These are phyloP conservation scores for Oxyria digyna DNA, from an alignment of 148 eudicot species.

Conservation along the genomic window DNA sequence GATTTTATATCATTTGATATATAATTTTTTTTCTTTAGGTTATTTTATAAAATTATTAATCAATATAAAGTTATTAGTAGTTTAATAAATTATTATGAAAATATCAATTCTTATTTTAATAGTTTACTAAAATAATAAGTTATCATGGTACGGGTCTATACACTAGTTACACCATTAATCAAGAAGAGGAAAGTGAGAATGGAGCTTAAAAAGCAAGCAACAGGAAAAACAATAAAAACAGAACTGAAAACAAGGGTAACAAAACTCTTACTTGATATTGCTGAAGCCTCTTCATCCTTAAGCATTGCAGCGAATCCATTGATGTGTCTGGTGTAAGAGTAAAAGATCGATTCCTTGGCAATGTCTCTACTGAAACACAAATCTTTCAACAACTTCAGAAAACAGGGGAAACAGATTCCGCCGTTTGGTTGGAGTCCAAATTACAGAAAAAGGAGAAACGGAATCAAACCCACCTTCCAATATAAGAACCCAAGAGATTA, in stretches of 20 bases:
- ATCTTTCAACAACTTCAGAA: neutral
- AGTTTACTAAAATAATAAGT: too few relatives aligned
- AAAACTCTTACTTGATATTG: conserved; percentile 31
- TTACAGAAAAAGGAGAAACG: neutral
- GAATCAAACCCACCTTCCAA: conserved; percentile 37
- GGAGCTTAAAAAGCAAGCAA: neutral
- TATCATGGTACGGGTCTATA: too few relatives aligned
- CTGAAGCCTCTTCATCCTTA: conserved; percentile 42
- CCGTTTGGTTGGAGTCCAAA: neutral
- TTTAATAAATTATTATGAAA: too few relatives aligned
- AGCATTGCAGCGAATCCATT: conserved; percentile 67
- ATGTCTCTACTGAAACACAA: conserved; percentile 17
- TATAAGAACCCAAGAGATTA: conserved; percentile 35
- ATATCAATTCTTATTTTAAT: too few relatives aligned
- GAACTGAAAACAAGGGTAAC: neutral
- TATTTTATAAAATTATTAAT: too few relatives aligned
- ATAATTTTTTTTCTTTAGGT: too few relatives aligned
- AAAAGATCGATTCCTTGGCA: conserved; percentile 39
- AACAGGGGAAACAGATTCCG: conserved; percentile 16
- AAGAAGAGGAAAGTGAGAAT: neutral
- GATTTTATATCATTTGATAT: too few relatives aligned
- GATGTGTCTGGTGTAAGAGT: conserved; percentile 42
- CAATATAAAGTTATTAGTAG: too few relatives aligned
- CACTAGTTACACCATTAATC: neutral
- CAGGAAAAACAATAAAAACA: neutral